These are phyloP conservation scores for Pleurotus tuber-regium DNA, from an alignment of 768 basidiomycete species.

Conservation along the genomic window DNA sequence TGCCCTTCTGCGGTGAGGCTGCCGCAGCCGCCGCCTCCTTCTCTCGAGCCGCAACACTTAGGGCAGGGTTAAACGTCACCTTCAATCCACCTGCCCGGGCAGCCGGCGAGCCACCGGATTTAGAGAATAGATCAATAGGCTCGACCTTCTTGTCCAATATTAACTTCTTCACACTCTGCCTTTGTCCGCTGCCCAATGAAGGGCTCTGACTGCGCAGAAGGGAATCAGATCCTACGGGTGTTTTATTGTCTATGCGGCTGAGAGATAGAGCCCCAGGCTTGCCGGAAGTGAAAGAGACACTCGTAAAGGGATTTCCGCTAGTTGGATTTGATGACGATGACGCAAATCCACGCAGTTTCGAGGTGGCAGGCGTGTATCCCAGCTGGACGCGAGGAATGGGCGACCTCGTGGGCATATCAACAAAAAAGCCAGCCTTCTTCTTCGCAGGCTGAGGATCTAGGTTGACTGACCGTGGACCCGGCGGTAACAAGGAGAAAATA, in stretches of 20 bases:
- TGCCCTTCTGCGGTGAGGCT: conserved; percentile 33
- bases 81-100: conserved; percentile 43
- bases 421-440: conserved; percentile 76
- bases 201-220: conserved; percentile 63
- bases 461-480: conserved; percentile 61
- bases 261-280: conserved; percentile 56
- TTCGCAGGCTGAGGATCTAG: conserved; percentile 60
- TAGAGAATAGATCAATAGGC: conserved; percentile 63
- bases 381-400: conserved; percentile 64
- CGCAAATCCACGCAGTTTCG: conserved; percentile 73
- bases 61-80: conserved; percentile 71
- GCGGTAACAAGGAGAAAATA: conserved; percentile 73
- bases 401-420: conserved; percentile 72
- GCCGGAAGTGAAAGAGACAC: conserved; percentile 49
- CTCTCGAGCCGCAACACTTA: conserved; percentile 74
- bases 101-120: conserved; percentile 44
- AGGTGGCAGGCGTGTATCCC: conserved; percentile 63
- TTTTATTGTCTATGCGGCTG: conserved; percentile 44
- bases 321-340: conserved; percentile 42
- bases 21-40: conserved; percentile 51
- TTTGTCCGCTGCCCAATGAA: conserved; percentile 62
- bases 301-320: conserved; percentile 33
- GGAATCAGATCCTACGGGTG: conserved; percentile 49
- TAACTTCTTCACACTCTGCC: conserved; percentile 90
- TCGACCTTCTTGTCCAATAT: conserved; percentile 85